These are phyloP conservation scores for Breviolum minutum DNA, from an alignment of 73 alveolate genomes.

Conservation along the genomic window DNA sequence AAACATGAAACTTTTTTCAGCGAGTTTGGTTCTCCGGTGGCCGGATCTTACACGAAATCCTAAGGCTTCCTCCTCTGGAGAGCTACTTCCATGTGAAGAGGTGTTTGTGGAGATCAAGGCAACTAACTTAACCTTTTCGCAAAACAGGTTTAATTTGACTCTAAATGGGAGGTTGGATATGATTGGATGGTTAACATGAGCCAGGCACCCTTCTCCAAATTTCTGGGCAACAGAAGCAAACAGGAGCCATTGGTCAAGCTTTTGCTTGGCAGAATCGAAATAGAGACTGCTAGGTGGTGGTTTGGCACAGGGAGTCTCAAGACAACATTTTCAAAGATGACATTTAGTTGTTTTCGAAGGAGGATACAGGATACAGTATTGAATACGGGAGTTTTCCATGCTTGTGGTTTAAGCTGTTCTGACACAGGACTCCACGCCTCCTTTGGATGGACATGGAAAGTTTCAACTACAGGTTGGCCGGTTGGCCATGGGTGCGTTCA, in stretches of 20 bases:
- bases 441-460: neutral
- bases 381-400: too few species aligned
- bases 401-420: neutral
- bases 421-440: neutral
- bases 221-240: neutral
- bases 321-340: neutral
- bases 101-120: constrained; percentile 21
- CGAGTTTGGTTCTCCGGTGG: too few species aligned
- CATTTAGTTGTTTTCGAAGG: neutral
- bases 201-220: constrained; percentile 24
- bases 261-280: too few species aligned
- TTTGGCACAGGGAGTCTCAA: too few species aligned
- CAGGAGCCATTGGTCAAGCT: neutral
- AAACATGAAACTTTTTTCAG: too few species aligned
- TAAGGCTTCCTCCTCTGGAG: constrained; percentile 82
- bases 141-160: neutral
- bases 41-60: neutral
- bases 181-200: too few species aligned
- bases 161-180: neutral
- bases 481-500: neutral
- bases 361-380: neutral
- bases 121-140: neutral
- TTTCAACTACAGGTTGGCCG: neutral
- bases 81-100: constrained; percentile 49
- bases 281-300: too few species aligned